Conservation (phyloP, 1,284 basidiomycete genomes). For the Ganoderma meredithae region DNA sequence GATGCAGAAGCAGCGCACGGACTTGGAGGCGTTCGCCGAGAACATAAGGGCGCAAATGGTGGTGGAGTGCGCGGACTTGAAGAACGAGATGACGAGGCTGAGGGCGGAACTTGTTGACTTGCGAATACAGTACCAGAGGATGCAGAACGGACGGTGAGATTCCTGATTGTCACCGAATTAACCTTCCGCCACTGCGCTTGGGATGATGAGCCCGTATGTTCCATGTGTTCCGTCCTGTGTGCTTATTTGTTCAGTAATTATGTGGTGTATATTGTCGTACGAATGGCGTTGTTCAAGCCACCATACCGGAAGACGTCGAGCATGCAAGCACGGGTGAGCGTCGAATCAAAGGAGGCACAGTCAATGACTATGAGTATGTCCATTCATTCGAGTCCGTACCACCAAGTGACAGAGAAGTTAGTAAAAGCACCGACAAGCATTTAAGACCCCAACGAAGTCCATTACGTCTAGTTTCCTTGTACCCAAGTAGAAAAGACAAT, state of each 20-base stretch:
- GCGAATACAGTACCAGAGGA: background rate
- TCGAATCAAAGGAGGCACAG: background rate
- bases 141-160: background rate
- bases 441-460: too few species aligned
- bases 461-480: too few species aligned
- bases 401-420: too few species aligned
- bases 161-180: background rate
- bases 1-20: slow-evolving; percentile 6
- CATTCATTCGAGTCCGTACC: too few species aligned
- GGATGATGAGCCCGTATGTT: background rate
- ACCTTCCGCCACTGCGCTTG: too few species aligned
- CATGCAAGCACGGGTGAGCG: background rate
- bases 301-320: background rate
- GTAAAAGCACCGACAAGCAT: too few species aligned
- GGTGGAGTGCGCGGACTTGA: slow-evolving; percentile 2
- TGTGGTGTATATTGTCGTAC: background rate
- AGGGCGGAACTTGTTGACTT: slow-evolving; percentile 3
- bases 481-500: too few species aligned
- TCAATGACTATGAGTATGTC: background rate
- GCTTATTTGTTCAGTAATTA: background rate
- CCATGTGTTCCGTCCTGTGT: too few species aligned
- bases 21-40: background rate
- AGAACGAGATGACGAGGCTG: slow-evolving; percentile 7
- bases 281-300: background rate
- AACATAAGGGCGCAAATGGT: background rate